These are phyloP conservation scores for Epichloe aotearoae DNA, from an alignment of 2,329 filamentous ascomycete genomes.

Conservation along the genomic window DNA sequence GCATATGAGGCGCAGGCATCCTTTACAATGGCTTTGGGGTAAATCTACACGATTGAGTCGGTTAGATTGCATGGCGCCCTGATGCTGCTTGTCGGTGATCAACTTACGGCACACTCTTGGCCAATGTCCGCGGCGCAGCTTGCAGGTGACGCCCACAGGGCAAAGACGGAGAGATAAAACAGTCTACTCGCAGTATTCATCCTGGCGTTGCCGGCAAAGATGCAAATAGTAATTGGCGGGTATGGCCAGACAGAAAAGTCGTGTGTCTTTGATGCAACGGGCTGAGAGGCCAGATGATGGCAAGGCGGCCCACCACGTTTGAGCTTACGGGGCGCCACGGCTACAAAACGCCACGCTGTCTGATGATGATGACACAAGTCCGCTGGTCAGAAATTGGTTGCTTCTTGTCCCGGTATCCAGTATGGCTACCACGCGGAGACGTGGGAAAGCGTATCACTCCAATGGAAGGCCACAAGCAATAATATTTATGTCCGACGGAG, in stretches of 20 bases:
- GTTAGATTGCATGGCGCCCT: background rate
- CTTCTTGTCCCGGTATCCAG: too few species aligned
- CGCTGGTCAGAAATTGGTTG: background rate
- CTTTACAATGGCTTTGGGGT: conserved; percentile 75
- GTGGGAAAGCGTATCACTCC: too few species aligned
- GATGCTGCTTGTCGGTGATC: background rate
- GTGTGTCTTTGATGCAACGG: background rate
- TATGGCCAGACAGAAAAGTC: background rate
- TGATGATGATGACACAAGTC: conserved; percentile 4
- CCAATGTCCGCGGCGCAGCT: conserved; percentile 28
- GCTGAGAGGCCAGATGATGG: background rate
- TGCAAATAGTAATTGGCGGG: background rate
- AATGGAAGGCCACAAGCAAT: background rate
- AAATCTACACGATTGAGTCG: conserved; percentile 47
- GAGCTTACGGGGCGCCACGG: background rate
- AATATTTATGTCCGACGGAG: background rate
- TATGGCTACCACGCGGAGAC: too few species aligned
- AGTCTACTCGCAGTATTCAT: conserved; percentile 42
- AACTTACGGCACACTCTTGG: conserved; percentile 42
- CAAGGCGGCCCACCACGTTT: background rate
- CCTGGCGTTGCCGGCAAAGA: conserved; percentile 8
- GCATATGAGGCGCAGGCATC: conserved; percentile 92
- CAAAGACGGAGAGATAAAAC: conserved; percentile 43
- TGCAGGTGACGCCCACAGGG: conserved; percentile 37
- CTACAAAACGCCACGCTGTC: conserved; percentile 14